Evolutionary conservation across 1,139 yeast genomes (phyloP), one percentile per base, ranked within the genome.

Genomic region (Kluyveromyces sp.): DNA sequence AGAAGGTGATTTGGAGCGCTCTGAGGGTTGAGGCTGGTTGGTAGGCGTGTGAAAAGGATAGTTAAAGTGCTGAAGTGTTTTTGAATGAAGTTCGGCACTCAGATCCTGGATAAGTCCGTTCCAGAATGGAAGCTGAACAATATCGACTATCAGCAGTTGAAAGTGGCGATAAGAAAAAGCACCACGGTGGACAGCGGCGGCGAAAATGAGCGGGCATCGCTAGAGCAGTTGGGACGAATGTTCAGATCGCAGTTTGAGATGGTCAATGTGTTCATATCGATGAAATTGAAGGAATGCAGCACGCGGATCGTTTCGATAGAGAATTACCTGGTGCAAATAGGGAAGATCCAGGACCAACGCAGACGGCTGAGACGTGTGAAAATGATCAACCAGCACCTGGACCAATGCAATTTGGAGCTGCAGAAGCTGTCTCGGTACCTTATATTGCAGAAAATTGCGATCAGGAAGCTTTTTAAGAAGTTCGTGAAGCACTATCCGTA

Each of bases 51-150:
- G n/a, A n/a, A n/a, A n/a, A n/a, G n/a, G n/a, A n/a, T n/a, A n/a
- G n/a, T n/a, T n/a, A n/a, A n/a, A n/a, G n/a, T n/a, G n/a, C n/a
- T n/a, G n/a, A n/a, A n/a, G n/a, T n/a, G n/a, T n/a, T 2, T 16
- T 9, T 15, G 9, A 7, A 88, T 88, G 97, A 89, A 87, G 67
- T 88, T 87, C 65, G 96, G 96, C 45, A 71, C 77, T 35, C 88
- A 83, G 60, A 71, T 89, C 31, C 69, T 75, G 42, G 78, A 76
- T 51, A 73, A 87, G 54, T 83, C 95, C 8, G 83, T 86, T 33
- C 89, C 94, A 2, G 94, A 86, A 66, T 89, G 96, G 96, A 76
- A 76, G 56, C 75, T 78, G 50, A 82, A 85, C 64, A 86, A 88
- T 63, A 71, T 89, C 36, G 89, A 86, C 59, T 89, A 89, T 63